Conservation (phyloP, 768 basidiomycete genomes). For the Hypholoma fasciculare region DNA sequence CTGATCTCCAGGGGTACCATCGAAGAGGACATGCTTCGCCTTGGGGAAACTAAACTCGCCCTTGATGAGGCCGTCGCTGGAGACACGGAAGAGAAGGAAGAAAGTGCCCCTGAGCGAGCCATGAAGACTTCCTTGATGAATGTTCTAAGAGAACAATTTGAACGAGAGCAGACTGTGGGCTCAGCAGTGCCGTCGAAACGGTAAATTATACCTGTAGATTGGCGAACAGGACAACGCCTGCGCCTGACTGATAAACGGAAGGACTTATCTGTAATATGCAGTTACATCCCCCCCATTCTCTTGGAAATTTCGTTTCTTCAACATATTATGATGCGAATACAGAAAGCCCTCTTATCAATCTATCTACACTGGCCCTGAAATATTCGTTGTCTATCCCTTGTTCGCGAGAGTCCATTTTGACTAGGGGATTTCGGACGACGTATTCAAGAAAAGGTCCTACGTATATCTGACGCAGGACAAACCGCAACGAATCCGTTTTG, state of each 20-base stretch:
- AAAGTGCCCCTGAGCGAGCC: slow-evolving; percentile 71
- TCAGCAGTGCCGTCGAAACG: slow-evolving; percentile 1
- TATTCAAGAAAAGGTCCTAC: slow-evolving; percentile 92
- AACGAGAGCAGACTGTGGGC: slow-evolving; percentile 45
- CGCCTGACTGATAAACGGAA: neutral
- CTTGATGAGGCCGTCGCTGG: slow-evolving; percentile 95
- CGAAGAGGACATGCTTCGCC: slow-evolving; percentile 92
- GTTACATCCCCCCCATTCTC: neutral
- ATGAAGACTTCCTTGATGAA: slow-evolving; percentile 88
- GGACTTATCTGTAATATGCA: slow-evolving; percentile 1
- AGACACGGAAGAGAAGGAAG: slow-evolving; percentile 62
- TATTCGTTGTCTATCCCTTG: slow-evolving; percentile 93
- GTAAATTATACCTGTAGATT: neutral
- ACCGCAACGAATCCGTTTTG: slow-evolving; percentile 76
- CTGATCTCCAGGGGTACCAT: slow-evolving; percentile 90
- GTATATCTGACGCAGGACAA: slow-evolving; percentile 86
- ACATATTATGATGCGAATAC: slow-evolving; percentile 33
- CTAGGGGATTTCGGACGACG: slow-evolving; percentile 90
- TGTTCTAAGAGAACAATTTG: slow-evolving; percentile 80
- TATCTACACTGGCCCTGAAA: slow-evolving; percentile 79
- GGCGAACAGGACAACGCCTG: neutral
- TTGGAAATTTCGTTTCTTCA: neutral
- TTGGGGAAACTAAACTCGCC: slow-evolving; percentile 88
- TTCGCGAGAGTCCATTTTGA: slow-evolving; percentile 78
- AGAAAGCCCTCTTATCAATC: slow-evolving; percentile 62